Evolutionary conservation across 441 rosid species (phyloP).

Genomic region (Croton laevigatus): DNA sequence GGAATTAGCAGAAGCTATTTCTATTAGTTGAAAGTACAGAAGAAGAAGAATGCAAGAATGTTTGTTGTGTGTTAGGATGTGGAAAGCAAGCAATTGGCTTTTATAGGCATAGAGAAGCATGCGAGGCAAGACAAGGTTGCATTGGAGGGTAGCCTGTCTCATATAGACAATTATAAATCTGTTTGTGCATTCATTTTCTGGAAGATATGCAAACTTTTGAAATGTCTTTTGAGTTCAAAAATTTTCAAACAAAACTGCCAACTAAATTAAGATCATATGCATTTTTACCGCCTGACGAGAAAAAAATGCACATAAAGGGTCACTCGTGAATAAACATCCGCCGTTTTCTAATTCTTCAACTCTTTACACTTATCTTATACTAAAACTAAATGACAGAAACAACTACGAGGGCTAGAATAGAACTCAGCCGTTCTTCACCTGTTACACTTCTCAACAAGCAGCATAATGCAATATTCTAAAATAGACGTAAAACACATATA

Average conservation of each 20-base stretch:
- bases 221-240: neutral
- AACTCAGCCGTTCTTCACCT: neutral
- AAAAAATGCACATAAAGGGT: conserved; percentile 5
- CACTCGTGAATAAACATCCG: neutral
- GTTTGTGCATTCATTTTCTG: neutral
- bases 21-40: too few relatives aligned
- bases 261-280: neutral
- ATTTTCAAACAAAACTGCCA: neutral
- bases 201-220: too few relatives aligned
- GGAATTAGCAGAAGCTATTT: too few relatives aligned
- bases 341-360: neutral
- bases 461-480: neutral
- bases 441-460: too few relatives aligned
- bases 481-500: neutral
- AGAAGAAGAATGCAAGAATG: too few relatives aligned
- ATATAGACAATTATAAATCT: too few relatives aligned
- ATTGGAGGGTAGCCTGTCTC: too few relatives aligned
- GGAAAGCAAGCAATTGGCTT: too few relatives aligned
- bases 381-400: too few relatives aligned
- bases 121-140: too few relatives aligned
- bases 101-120: too few relatives aligned
- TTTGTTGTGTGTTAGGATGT: too few relatives aligned
- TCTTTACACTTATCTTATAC: neutral
- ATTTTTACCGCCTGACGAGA: conserved; percentile 12
- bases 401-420: neutral